These are phyloP conservation scores for Smittium culicis DNA, from an alignment of 371 early-diverging fungal species.

Conservation along the genomic window DNA sequence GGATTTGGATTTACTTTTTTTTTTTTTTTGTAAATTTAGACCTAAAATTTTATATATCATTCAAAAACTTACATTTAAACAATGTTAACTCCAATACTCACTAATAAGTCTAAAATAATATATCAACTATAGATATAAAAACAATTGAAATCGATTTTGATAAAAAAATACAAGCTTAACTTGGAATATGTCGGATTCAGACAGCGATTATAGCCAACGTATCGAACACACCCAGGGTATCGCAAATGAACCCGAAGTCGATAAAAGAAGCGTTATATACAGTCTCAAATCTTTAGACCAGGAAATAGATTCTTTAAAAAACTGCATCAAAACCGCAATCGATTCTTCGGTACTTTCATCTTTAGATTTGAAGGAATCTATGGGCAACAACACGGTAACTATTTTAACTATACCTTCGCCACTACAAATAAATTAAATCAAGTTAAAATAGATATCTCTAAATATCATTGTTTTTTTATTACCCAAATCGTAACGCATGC, in stretches of 20 bases:
- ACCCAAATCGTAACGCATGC: too few species aligned
- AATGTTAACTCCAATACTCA: too few species aligned
- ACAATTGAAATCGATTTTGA: background rate
- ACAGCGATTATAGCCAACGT: background rate
- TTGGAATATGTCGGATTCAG: background rate
- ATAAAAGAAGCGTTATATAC: background rate
- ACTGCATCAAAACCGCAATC: background rate
- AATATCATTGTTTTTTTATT: too few species aligned
- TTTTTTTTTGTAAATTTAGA: too few species aligned
- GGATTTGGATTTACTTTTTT: too few species aligned
- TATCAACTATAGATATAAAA: background rate
- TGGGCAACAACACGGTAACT: background rate
- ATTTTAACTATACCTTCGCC: background rate
- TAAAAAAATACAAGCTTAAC: too few species aligned
- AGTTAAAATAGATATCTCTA: background rate
- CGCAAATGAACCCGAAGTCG: background rate
- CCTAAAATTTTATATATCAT: too few species aligned
- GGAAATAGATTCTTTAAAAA: conserved; percentile 5
- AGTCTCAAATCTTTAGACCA: background rate
- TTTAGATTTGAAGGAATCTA: conserved; percentile 8
- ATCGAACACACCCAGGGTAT: background rate
- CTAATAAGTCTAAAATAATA: too few species aligned
- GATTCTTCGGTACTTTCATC: conserved; percentile 8
- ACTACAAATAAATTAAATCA: background rate
- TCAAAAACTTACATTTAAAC: too few species aligned